Evolutionary conservation across 768 basidiomycete genomes (phyloP).

Genomic region (Lactifluus subvellereus): DNA sequence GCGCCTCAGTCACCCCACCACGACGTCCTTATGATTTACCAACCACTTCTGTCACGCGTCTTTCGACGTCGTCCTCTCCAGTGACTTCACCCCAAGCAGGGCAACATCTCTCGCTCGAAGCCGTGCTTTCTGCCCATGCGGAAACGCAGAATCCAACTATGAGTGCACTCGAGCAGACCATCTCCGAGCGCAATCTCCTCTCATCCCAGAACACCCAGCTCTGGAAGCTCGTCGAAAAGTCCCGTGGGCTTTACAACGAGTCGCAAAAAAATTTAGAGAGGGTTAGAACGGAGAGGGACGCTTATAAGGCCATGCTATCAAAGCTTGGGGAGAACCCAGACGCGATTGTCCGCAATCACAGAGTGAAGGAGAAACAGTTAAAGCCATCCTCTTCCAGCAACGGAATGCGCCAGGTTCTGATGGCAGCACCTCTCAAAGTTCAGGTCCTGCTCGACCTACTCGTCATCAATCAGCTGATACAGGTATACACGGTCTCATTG

Average conservation of each 20-base stretch:
- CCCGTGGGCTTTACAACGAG: slow-evolving; percentile 72
- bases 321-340: slow-evolving; percentile 43
- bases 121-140: slow-evolving; percentile 51
- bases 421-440: slow-evolving; percentile 17
- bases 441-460: slow-evolving; percentile 20
- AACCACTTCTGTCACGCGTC: slow-evolving; percentile 12
- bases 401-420: slow-evolving; percentile 27
- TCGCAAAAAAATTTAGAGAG: slow-evolving; percentile 83
- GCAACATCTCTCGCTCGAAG: slow-evolving; percentile 39
- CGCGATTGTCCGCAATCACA: slow-evolving; percentile 31
- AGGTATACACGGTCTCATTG: slow-evolving; percentile 27
- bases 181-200: slow-evolving; percentile 76
- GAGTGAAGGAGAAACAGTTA: slow-evolving; percentile 30
- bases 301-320: slow-evolving; percentile 39
- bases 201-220: slow-evolving; percentile 83
- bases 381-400: slow-evolving; percentile 31
- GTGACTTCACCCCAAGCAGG: slow-evolving; percentile 28
- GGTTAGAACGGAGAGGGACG: slow-evolving; percentile 73
- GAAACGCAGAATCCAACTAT: slow-evolving; percentile 45
- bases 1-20: slow-evolving; percentile 16
- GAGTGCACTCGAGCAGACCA: slow-evolving; percentile 66
- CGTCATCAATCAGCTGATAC: slow-evolving; percentile 32
- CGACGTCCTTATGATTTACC: slow-evolving; percentile 21
- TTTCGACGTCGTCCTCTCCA: slow-evolving; percentile 29
- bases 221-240: slow-evolving; percentile 94